These are phyloP conservation scores for Pelargonium australe DNA, from an alignment of 441 rosid species.

Conservation along the genomic window DNA sequence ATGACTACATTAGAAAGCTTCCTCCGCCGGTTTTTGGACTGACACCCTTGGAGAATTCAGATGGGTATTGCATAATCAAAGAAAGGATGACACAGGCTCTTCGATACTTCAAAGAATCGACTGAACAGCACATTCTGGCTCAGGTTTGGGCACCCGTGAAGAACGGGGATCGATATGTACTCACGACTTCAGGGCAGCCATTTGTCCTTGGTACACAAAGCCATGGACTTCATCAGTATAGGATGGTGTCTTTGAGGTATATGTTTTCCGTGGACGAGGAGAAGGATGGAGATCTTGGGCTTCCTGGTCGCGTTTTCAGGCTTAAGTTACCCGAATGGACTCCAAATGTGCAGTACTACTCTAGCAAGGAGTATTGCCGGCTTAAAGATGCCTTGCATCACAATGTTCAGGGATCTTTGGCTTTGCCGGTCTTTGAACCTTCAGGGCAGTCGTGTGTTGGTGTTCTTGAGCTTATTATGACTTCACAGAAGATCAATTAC, in stretches of 20 bases:
- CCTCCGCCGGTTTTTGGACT: conserved; percentile 45
- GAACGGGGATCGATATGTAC: conserved; percentile 46
- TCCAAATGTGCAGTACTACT: conserved; percentile 83
- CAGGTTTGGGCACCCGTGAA: conserved; percentile 93
- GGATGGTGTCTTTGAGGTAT: conserved; percentile 72
- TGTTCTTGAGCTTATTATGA: conserved; percentile 86
- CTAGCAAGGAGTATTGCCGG: conserved; percentile 68
- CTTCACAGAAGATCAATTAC: conserved; percentile 74
- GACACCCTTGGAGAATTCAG: conserved; percentile 52
- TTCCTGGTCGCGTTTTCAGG: conserved; percentile 88
- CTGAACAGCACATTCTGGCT: conserved; percentile 73
- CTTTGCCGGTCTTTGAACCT: conserved; percentile 87
- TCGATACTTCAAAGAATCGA: conserved; percentile 66
- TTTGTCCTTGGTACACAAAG: conserved; percentile 70
- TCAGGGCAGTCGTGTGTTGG: conserved; percentile 72
- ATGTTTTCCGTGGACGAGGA: conserved; percentile 70
- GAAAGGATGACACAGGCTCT: conserved; percentile 87
- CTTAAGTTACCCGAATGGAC: conserved; percentile 88
- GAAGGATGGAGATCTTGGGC: conserved; percentile 62
- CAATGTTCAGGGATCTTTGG: conserved; percentile 79
- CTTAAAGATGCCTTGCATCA: conserved; percentile 64
- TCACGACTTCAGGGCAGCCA: conserved; percentile 86
- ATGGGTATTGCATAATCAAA: conserved; percentile 54
- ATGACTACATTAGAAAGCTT: conserved; percentile 27
- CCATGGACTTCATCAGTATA: conserved; percentile 66